Conservation (phyloP, 129 eudicot species). For the Pittosporum tobira region DNA sequence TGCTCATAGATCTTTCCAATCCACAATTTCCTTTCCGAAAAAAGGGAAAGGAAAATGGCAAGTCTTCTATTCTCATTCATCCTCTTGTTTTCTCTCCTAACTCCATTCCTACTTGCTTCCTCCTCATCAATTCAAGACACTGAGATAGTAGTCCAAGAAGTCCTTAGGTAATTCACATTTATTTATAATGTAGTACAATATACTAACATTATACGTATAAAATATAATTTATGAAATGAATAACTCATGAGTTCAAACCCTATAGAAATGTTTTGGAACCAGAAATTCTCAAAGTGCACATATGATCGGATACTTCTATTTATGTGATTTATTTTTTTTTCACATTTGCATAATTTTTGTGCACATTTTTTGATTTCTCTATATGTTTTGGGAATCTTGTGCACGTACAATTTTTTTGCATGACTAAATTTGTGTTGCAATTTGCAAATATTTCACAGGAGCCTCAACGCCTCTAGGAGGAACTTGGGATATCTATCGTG, state of each 20-base stretch:
- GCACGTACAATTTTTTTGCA: not conserved
- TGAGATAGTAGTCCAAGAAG: constrained; percentile 45
- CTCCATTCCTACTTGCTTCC: constrained; percentile 12
- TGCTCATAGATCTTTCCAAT: not conserved
- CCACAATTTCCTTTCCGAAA: not conserved
- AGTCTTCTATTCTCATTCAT: constrained; percentile 2
- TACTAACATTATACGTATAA: too few species aligned
- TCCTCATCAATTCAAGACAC: constrained; percentile 42
- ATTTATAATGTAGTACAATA: not conserved
- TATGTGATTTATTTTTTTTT: not conserved
- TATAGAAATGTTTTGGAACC: too few species aligned
- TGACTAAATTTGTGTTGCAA: not conserved
- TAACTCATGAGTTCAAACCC: too few species aligned
- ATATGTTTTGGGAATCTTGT: not conserved
- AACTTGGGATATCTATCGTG: constrained; percentile 59
- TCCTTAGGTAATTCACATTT: constrained; percentile 27
- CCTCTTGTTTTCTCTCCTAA: constrained; percentile 18
- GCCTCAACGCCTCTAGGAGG: constrained; percentile 68
- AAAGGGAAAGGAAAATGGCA: constrained; percentile 5
- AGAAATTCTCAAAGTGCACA: too few species aligned
- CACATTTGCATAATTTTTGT: too few species aligned
- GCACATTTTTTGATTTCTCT: too few species aligned
- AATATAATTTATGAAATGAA: too few species aligned
- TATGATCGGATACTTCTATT: too few species aligned
- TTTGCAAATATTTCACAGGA: constrained; percentile 21